Conservation (phyloP, 148 eudicot species). For the Fagopyrum homotropicum region DNA sequence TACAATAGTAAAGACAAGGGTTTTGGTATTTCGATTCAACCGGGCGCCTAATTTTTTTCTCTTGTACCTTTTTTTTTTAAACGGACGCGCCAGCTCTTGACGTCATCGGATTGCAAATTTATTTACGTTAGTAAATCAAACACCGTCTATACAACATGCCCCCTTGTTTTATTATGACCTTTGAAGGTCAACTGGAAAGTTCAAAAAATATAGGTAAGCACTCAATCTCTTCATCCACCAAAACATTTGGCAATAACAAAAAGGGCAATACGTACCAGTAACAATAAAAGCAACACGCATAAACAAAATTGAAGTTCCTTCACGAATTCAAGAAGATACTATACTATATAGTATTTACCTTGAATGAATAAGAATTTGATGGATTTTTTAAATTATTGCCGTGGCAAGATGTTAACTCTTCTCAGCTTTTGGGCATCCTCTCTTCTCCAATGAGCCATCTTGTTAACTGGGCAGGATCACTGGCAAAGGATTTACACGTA, state of each 20-base stretch:
- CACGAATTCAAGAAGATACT: neutral
- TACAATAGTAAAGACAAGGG: too few species aligned
- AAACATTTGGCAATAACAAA: neutral
- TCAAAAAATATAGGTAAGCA: too few species aligned
- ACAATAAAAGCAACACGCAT: neutral
- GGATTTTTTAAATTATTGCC: neutral
- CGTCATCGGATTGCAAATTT: too few species aligned
- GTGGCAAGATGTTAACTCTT: neutral
- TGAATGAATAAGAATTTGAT: neutral
- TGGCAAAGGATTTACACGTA: constrained; percentile 44
- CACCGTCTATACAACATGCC: too few species aligned
- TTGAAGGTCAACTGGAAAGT: too few species aligned
- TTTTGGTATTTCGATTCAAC: too few species aligned
- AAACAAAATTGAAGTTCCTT: neutral
- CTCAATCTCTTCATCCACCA: neutral
- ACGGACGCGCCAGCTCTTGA: too few species aligned
- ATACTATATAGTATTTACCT: neutral
- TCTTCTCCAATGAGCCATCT: constrained; percentile 85
- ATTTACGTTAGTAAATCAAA: too few species aligned
- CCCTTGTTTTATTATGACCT: too few species aligned
- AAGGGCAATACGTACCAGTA: neutral
- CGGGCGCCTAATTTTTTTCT: too few species aligned
- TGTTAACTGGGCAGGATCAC: constrained; percentile 67
- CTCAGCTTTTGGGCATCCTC: constrained; percentile 30
- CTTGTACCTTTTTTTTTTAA: too few species aligned